Evolutionary conservation across 352 stramenopile species (phyloP).

Genomic region (Pythium dissotocum): DNA sequence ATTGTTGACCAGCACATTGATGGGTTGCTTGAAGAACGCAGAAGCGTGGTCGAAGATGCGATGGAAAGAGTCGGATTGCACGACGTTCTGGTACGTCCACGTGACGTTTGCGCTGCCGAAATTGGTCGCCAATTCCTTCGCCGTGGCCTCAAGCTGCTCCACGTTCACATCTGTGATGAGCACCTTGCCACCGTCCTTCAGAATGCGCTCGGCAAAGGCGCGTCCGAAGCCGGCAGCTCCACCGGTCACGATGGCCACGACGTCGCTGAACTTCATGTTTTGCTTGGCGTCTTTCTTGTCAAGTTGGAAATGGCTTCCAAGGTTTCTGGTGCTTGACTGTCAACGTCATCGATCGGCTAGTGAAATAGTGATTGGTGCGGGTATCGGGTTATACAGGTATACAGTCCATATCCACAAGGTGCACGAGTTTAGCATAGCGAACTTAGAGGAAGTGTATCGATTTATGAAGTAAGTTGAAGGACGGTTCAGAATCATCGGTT

Average conservation of each 20-base stretch:
- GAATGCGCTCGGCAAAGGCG: constrained; percentile 62
- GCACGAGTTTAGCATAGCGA: too few relatives aligned
- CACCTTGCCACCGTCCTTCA: constrained; percentile 50
- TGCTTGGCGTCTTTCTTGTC: background rate
- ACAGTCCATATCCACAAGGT: too few relatives aligned
- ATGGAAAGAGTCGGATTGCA: constrained; percentile 63
- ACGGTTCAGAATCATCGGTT: background rate
- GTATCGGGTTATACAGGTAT: too few relatives aligned
- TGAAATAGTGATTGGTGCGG: too few relatives aligned
- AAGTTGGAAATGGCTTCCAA: constrained; percentile 10
- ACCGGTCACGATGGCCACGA: constrained; percentile 72
- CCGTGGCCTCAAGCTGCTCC: constrained; percentile 53
- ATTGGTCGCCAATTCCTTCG: constrained; percentile 51
- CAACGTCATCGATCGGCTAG: too few relatives aligned
- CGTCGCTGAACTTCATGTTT: constrained; percentile 61
- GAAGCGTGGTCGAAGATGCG: constrained; percentile 57
- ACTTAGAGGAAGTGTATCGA: background rate
- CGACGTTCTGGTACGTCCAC: constrained; percentile 74
- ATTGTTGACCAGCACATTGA: constrained; percentile 85
- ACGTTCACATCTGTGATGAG: constrained; percentile 81
- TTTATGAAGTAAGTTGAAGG: constrained; percentile 3
- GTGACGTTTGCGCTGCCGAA: constrained; percentile 54
- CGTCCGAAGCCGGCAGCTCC: constrained; percentile 64
- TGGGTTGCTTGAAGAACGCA: constrained; percentile 53
- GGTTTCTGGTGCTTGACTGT: constrained; percentile 8